Evolutionary conservation across 352 stramenopile genomes (phyloP), one percentile per base, ranked within the genome.

Genomic region (Phytophthora brassicae): DNA sequence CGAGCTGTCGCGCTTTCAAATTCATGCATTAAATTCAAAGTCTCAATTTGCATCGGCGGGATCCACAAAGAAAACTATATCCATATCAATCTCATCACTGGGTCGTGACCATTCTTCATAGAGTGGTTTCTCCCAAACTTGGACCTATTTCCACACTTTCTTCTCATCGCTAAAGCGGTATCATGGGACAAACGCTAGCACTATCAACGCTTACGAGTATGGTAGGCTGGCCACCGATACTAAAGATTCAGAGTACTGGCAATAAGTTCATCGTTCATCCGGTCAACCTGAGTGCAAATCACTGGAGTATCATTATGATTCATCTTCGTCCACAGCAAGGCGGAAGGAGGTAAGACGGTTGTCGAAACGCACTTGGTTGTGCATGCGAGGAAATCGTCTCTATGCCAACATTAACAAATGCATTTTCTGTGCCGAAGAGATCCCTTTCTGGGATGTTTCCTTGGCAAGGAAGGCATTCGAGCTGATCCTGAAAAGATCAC

Each of bases 231-330:
- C 50, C 50, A 28, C 13, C 1, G 3, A 12, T 7, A 14, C 38
- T n/a, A 4, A 42, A 50, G 20, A 33, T 4, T 20, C 28, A 2
- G 12, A 19, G 31, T 49, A 5, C 14, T 3, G 38, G 33, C 8
- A 33, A 9, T 0, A 19, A 50, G n/a, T 58, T 48, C 16, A 26
- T 58, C 23, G 17, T 58, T 12, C 26, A 48, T 4, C 20, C 38
- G 2, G 19, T 58, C 0, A 48, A 58, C 16, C 24, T 58, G 7
- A 33, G 2, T 9, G 1, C 9, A 4, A 59, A 44, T 12, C 51
- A 59, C 19, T 59, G 39, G 51, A 41, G 51, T n/a, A 13, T 57
- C 8, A 51, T 59, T n/a, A 51, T 51, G 4, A 19, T 47, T 8
- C 9, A 29, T 6, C 20, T 51, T n/a, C n/a, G n/a, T n/a, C n/a